phyloP scores from a whole-genome alignment of 2,329 filamentous ascomycete genomes.

The Aspergillus uvarum region DNA sequence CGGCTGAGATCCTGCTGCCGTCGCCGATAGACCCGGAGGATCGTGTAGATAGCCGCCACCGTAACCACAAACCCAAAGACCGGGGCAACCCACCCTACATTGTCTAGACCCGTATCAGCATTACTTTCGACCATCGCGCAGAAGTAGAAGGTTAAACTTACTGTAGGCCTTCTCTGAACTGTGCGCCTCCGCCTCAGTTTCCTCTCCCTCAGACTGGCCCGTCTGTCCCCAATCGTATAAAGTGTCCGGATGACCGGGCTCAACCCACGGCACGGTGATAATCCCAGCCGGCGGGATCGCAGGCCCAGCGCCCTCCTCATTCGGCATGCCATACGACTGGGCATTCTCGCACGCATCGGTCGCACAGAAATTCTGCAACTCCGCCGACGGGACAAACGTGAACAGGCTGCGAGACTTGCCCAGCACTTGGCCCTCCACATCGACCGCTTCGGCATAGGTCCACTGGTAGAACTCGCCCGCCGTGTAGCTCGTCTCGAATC shows the following conservation, averaged over 20 bases:
- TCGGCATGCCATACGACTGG: constrained; percentile 29
- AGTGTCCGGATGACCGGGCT: constrained; percentile 26
- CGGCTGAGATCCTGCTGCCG: constrained; percentile 5
- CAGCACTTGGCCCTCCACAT: constrained; percentile 31
- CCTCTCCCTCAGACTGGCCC: neutral
- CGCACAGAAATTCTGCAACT: constrained; percentile 34
- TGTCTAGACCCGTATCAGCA: constrained; percentile 2
- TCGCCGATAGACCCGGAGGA: constrained; percentile 14
- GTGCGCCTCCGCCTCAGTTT: neutral
- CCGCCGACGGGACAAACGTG: constrained; percentile 39
- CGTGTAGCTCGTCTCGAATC: constrained; percentile 42
- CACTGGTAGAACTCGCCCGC: constrained; percentile 31
- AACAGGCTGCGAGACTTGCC: constrained; percentile 35
- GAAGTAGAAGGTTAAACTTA: constrained; percentile 7
- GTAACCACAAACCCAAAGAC: constrained; percentile 11
- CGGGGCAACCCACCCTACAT: constrained; percentile 17
- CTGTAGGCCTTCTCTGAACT: constrained; percentile 8
- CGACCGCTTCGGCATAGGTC: constrained; percentile 39
- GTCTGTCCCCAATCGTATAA: constrained; percentile 19
- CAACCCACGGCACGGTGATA: constrained; percentile 36
- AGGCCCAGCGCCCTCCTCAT: constrained; percentile 26
- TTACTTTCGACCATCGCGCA: neutral
- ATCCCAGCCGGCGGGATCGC: constrained; percentile 32
- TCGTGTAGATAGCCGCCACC: constrained; percentile 11
- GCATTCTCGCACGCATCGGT: constrained; percentile 33